Base-by-base conservation (phyloP, 257 asterid species). In the Marsdenia floribunda region DNA sequence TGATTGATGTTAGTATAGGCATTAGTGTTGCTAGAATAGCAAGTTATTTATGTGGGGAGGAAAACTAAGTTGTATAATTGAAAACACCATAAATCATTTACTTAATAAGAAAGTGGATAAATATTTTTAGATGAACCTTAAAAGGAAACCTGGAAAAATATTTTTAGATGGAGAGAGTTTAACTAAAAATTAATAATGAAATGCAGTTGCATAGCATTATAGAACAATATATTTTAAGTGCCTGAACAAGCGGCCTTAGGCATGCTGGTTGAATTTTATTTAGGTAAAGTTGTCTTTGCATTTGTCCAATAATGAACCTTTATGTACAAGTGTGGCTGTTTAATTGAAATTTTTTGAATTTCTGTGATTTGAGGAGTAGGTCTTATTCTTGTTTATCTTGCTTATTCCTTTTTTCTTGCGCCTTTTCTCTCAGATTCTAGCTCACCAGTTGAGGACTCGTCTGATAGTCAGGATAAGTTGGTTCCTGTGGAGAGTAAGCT, bases 371-470 rank as follows among this genome's bases (percentile, higher is more conserved):
- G 35, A 63, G 22, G 46, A 26, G n/a, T 65, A 3, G 71, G 52
- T 18, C 71, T 35, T 19, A 18, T 5, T 37, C 33, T 13, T 66
- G 5, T 8, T 0, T 18, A 18, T 6, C 38, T 38, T 35, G 16
- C 70, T 65, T 16, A 13, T 37, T 15, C 19, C 0, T 64, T 1
- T 64, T 63, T 26, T 29, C 33, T 66, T 13, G 3, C 38, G 4
- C 75, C 42, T 63, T 75, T 77, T 33, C 58, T 42, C 83, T 68
- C 87, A 93, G 98, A 94, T 75, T 90, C 97, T 11, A 75, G 83
- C 77, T 46, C 80, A 76, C 91, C 88, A 38, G 79, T 81, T 38
- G 89, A 87, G 71, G 89, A 94, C 67, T 79, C 85, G 0, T 77
- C 66, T 29, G 80, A 80, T 79, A n/a, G 70, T 69, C 77, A 76